Base-by-base conservation (phyloP, 2,329 filamentous ascomycete species). In the Aotearoamyces nothofagi region DNA sequence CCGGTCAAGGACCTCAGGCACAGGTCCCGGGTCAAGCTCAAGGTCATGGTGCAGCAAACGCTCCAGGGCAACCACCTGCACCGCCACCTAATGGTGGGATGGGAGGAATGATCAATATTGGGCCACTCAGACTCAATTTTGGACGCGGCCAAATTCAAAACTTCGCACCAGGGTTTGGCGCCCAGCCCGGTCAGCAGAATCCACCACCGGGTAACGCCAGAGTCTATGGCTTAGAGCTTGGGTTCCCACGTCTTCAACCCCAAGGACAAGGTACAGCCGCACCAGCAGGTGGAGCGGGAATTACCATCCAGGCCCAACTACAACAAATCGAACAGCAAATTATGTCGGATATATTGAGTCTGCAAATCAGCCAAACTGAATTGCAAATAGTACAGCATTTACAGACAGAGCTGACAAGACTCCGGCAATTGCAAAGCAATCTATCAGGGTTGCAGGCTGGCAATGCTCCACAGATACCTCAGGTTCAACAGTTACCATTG, bases 101-200 rank as follows among this genome's bases (percentile, higher is more conserved):
- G 36, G 61, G 72, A 23, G 61, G 72, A 23, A 61, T 81, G 31
- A 74, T 78, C 42, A 78, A 81, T 40, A 55, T 90, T 26, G 81
- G 81, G 1, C 81, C 81, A 2, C 57, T 90, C 17, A 62, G 79
- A 15, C 57, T 90, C 13, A 80, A 77, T 0, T 80, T 87, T 41
- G 58, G 78, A 52, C 50, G 75, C 53, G 51, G 60, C 12, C 69
- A 81, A 33, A 63, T 81, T 17, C 65, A 72, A 31, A 74, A 81
- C 38, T 57, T 82, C 39, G 73, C 69, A 4, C 69, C 75, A 34
- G 69, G 69, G 35, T 60, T 80, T 40, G 69, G 68, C 23, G 60
- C 54, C 27, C 55, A 52, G 30, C 45, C 47, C 27, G 48, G 34
- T 34, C 58, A 48, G 32, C 50, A 47, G 23, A 46, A 49, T 33